Evolutionary conservation across 768 basidiomycete species (phyloP).

Genomic region (Chlorophyllum brunneum): DNA sequence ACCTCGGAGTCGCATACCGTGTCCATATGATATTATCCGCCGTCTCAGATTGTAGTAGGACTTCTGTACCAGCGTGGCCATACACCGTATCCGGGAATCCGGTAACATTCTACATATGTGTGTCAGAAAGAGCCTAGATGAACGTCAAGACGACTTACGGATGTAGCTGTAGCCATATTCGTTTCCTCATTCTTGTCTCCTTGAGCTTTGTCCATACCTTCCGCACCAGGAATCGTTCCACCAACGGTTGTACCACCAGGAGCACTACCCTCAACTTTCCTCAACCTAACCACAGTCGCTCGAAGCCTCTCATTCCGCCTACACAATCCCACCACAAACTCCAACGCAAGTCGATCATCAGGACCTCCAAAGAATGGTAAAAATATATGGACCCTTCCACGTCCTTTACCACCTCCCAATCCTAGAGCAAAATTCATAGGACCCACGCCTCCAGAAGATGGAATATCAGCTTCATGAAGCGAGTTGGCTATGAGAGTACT

Average conservation of each 20-base stretch:
- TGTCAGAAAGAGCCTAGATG: not conserved
- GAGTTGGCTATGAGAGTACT: constrained; percentile 29
- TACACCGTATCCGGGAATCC: constrained; percentile 70
- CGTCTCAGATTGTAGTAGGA: constrained; percentile 71
- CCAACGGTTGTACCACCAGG: not conserved
- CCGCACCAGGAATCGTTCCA: constrained; percentile 19
- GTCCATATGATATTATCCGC: constrained; percentile 81
- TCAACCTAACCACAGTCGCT: constrained; percentile 73
- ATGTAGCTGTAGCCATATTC: constrained; percentile 42
- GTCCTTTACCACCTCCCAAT: constrained; percentile 6
- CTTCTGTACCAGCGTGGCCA: constrained; percentile 58
- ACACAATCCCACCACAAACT: constrained; percentile 83
- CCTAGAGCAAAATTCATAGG: not conserved
- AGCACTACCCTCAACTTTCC: constrained; percentile 35
- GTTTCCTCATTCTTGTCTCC: constrained; percentile 24
- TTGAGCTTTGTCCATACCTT: constrained; percentile 21
- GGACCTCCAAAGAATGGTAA: constrained; percentile 93
- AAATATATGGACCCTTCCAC: constrained; percentile 56
- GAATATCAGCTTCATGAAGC: not conserved
- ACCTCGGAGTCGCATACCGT: constrained; percentile 41
- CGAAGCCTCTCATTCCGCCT: constrained; percentile 51
- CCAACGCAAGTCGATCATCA: constrained; percentile 84
- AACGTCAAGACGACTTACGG: constrained; percentile 31
- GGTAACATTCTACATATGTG: constrained; percentile 25
- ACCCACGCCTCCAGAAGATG: constrained; percentile 11